Evolutionary conservation across 2,329 filamentous ascomycete species (phyloP).

Genomic region (Colletotrichum orchidophilum): DNA sequence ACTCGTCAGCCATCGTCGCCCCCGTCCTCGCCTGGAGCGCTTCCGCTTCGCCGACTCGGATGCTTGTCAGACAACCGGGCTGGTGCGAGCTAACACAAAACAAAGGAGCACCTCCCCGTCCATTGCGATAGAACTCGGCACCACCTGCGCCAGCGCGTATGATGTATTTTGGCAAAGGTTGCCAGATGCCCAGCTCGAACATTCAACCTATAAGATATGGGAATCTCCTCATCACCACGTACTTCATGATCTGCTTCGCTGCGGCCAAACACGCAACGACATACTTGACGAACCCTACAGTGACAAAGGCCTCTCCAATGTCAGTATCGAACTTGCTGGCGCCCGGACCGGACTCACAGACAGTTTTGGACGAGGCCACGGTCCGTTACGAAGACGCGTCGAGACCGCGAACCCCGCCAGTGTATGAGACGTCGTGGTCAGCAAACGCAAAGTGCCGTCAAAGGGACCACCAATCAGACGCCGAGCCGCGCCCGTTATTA

Average conservation of each 20-base stretch:
- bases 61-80: background rate
- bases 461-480: background rate
- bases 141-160: background rate
- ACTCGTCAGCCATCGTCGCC: background rate
- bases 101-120: background rate
- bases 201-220: background rate
- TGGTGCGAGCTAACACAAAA: background rate
- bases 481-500: background rate
- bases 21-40: background rate
- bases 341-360: background rate
- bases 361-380: background rate
- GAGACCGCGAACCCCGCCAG: background rate
- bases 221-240: background rate
- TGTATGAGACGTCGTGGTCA: background rate
- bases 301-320: background rate
- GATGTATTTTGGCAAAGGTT: background rate
- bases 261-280: background rate
- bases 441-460: background rate
- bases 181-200: background rate
- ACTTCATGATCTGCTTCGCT: background rate
- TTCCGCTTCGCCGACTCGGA: background rate
- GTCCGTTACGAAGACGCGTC: background rate
- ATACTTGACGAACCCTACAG: background rate
- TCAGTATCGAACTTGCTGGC: background rate
- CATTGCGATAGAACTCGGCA: background rate